Evolutionary conservation across 306 rosid genomes (phyloP), one percentile per base, ranked within the genome.

Genomic region (Nissolia schottii): DNA sequence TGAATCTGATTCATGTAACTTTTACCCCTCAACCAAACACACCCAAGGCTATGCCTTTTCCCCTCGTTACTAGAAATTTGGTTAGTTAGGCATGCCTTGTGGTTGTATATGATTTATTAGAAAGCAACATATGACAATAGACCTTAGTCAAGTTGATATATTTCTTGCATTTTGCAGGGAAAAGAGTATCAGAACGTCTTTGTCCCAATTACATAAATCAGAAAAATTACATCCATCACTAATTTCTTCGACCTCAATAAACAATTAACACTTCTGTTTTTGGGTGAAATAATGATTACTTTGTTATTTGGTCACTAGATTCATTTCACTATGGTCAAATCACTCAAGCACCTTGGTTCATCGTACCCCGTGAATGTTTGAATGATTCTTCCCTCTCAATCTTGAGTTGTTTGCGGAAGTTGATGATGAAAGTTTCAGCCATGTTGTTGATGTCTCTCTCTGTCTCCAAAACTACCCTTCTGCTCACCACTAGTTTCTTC

Each of bases 391-490:
- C 84, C 20, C 84, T 63, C 72, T 90, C 84, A 46, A 77, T 72
- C 77, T 82, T 82, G 0, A 90, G 85, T 67, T 84, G 93, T 35
- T 72, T 84, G 48, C 78, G 79, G 48, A 90, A 88, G 75, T 86
- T 86, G 48, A 16, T 84, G 57, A 90, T 88, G 70, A 90, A 90
- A 34, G 88, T 76, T 43, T 86, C 89, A 0, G 93, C 96, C 71
- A 63, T 72, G 14, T 74, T 55, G 76, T 87, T 79, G 19, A 84
- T 73, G 58, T 86, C 89, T 20, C 73, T 80, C 35, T 64, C 49
- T 19, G 37, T 80, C 81, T 9, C 45, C 66, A 23, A 10, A 41
- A 23, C 14, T 46, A 18, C 6, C 28, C 41, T 59, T 13, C 51
- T 77, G 71, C 31, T 70, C 7, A 43, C 14, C 1, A 16, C 16